Percentiles rank a stretch among this genome's conserved stretches.
Conservation (phyloP, 2,329 filamentous ascomycete genomes). For the Xylariaceae sp. region DNA sequence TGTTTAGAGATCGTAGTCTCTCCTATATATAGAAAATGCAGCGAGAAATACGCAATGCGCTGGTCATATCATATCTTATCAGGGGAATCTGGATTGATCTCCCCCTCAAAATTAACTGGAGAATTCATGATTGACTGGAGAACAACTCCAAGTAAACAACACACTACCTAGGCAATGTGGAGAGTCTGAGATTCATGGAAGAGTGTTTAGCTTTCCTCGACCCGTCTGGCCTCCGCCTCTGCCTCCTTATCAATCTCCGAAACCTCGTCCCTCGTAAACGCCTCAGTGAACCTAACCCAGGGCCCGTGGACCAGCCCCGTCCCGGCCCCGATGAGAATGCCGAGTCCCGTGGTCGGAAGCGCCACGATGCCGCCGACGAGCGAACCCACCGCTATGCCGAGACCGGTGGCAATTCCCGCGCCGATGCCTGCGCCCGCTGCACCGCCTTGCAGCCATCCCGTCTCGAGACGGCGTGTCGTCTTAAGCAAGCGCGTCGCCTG, state of each 20-base stretch:
- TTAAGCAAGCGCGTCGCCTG: constrained; percentile 30
- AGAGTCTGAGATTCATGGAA: background rate
- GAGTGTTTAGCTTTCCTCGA: constrained; percentile 8
- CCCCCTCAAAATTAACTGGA: no score
- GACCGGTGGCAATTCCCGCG: constrained; percentile 30
- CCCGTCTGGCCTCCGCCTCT: constrained; percentile 25
- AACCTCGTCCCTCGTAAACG: constrained; percentile 28
- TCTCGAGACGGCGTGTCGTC: constrained; percentile 31
- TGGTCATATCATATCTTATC: no score
- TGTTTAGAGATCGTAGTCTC: no score
- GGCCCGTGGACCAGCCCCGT: constrained; percentile 32
- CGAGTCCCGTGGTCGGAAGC: constrained; percentile 31
- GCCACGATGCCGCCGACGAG: constrained; percentile 31
- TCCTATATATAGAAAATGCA: no score
- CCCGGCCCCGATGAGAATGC: constrained; percentile 31
- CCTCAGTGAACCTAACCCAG: constrained; percentile 32
- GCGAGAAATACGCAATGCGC: no score
- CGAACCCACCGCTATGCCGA: constrained; percentile 26
- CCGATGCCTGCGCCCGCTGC: constrained; percentile 32
- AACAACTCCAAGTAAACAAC: background rate
- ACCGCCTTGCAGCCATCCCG: constrained; percentile 32
- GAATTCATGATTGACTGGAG: no score
- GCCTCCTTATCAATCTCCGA: constrained; percentile 29
- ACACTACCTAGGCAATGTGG: background rate
- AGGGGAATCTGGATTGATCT: no score